Base-by-base conservation (phyloP, 2,329 filamentous ascomycete species). In the Bipolaris bicolor region DNA sequence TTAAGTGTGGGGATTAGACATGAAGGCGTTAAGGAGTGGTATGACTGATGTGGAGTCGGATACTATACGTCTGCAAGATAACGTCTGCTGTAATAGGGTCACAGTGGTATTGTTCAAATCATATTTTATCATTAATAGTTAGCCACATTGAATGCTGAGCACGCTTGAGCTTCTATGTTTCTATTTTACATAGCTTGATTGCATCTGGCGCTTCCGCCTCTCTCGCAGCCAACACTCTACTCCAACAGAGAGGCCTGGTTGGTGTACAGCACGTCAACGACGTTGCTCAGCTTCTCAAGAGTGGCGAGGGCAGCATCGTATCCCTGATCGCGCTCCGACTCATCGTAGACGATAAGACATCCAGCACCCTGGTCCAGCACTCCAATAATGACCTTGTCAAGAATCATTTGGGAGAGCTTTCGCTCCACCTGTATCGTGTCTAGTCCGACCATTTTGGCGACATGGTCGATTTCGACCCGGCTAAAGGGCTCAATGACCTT, bases 401-500 rank as follows among this genome's bases (percentile, higher is more conserved):
- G 85, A 73, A 99, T 99, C 96, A 99, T 99, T 84, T 99, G 96
- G 44, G 91, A 96, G 63, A 99, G 84, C 84, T 99, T 99, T 70
- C 93, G 88, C 86, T 99, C 96, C 58, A 99, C 95, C 81, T 98
- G 94, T 78, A 92, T 89, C 24, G 91, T 96, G 77, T 98, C 95
- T 61, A 99, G 84, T 37, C 94, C 93, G 50, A 99, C 95, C 90
- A 98, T 96, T 83, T 95, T 92, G 67, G 95, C 94, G 71, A 99
- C 92, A 77, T 99, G 95, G 69, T 89, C 90, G 70, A 99, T 96
- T 81, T 99, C 95, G 52, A 99, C 95, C 61, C 93, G 88, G 72
- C 91, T 96, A 81, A 98, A 99, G 20, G 95, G 95, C 84, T 99
- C 95, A 75, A 99, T 99, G 62, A 99, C 95, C 84, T 99, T 98